Evolutionary conservation across 257 asterid species (phyloP), one percentile per base, ranked within the genome.

Genomic region (Nemophila menziesii): DNA sequence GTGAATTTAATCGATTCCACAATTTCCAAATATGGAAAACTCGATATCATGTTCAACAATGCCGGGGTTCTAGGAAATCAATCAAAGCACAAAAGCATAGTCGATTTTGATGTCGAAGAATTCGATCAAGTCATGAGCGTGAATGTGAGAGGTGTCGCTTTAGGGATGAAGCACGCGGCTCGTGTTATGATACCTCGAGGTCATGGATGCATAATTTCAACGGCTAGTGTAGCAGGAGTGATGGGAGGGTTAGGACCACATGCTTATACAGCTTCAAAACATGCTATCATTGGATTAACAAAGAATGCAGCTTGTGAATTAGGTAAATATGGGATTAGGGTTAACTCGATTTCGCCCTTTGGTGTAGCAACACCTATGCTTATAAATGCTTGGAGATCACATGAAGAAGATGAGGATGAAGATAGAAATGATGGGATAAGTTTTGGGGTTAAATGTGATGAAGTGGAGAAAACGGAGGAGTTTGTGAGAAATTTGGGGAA

Each of bases 361-460:
- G 95, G 95, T 1, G 95, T 79, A 50, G 95, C 93, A 19, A 83
- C 95, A 19, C 63, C 75, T 1, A 84, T 84, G 93, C 57, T 84
- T 65, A 66, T 80, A 52, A 49, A 68, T 9, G 95, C 93, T 29
- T 84, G 93, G 95, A 53, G 69, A 48, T 62, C 19, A 0, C 66
- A 8, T 2, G 54, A 20, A 0, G 72, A 18, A 0, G 82, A 49
- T 0, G 54, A 38, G 0, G 64, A 40, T 1, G 64, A 9, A 3
- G 72, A 16, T 0, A 77, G 39, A 0, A 53, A 33, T 0, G 63
- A 33, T 1, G 63, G 4, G 47, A 8, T 20, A 44, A 19, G 8
- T 19, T 16, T 51, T 0, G 63, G 52, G 33, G 9, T 9, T 0
- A 22, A 13, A 8, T 36, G 22, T 0, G 19, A 49, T 0, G 80